Evolutionary conservation across 2,329 filamentous ascomycete genomes (phyloP).

Genomic region (Fusarium sp.): DNA sequence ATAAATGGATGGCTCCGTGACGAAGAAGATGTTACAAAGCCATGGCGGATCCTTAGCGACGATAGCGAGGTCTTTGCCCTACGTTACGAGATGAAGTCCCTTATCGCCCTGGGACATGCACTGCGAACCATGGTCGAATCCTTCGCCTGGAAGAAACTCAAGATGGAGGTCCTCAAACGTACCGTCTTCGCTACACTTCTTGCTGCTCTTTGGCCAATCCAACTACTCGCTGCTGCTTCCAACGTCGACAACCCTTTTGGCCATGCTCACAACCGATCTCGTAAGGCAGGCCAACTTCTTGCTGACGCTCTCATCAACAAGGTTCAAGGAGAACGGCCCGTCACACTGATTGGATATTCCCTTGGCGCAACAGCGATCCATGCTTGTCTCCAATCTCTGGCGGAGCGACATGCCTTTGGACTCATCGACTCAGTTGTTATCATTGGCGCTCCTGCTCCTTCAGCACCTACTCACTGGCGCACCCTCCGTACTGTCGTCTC

Average conservation of each 20-base stretch:
- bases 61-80: slow-evolving; percentile 86
- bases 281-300: slow-evolving; percentile 83
- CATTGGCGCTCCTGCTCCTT: slow-evolving; percentile 84
- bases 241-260: slow-evolving; percentile 86
- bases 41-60: slow-evolving; percentile 80
- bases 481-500: slow-evolving; percentile 82
- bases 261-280: slow-evolving; percentile 79
- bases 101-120: slow-evolving; percentile 81
- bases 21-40: slow-evolving; percentile 80
- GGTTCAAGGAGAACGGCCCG: slow-evolving; percentile 83
- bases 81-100: slow-evolving; percentile 82
- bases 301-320: slow-evolving; percentile 86
- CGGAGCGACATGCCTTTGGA: slow-evolving; percentile 83
- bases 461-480: slow-evolving; percentile 79
- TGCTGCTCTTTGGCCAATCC: slow-evolving; percentile 77
- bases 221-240: slow-evolving; percentile 74
- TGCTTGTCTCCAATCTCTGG: slow-evolving; percentile 81
- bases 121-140: slow-evolving; percentile 79
- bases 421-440: slow-evolving; percentile 86
- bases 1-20: slow-evolving; percentile 88
- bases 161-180: slow-evolving; percentile 79
- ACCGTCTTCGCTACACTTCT: slow-evolving; percentile 77
- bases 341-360: slow-evolving; percentile 85
- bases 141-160: slow-evolving; percentile 80
- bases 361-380: slow-evolving; percentile 86